Percentiles rank a stretch among this genome's conserved stretches.
These are phyloP conservation scores for Cutaneotrichosporon dermatis DNA, from an alignment of 1,284 basidiomycete species.

Conservation along the genomic window DNA sequence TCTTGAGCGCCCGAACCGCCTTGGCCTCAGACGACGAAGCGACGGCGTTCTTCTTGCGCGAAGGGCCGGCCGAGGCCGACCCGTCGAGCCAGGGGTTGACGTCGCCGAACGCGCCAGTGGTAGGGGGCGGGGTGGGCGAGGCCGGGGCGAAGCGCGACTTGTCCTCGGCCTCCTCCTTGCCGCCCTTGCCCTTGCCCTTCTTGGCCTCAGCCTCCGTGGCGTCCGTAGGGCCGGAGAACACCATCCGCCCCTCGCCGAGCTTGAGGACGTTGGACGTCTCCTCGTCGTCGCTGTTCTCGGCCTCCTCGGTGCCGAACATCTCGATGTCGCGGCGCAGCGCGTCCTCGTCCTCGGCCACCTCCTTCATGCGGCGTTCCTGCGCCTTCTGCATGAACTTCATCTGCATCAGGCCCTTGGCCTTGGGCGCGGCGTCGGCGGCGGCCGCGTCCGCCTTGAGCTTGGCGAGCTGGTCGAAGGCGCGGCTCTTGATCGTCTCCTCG, in stretches of 20 bases:
- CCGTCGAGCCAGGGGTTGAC: slow-evolving; percentile 69
- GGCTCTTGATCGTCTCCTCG: slow-evolving; percentile 56
- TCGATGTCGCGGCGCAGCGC: slow-evolving; percentile 68
- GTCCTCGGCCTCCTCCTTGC: not conserved
- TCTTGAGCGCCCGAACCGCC: slow-evolving; percentile 66
- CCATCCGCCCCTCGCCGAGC: slow-evolving; percentile 52
- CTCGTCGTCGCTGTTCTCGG: slow-evolving; percentile 50
- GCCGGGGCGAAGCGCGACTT: too few species aligned
- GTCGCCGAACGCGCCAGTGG: slow-evolving; percentile 14
- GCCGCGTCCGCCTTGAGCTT: slow-evolving; percentile 48
- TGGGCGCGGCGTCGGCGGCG: slow-evolving; percentile 19
- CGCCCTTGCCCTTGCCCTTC: not conserved
- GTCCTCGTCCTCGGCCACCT: slow-evolving; percentile 60
- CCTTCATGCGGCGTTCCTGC: slow-evolving; percentile 61
- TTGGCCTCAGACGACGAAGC: slow-evolving; percentile 60
- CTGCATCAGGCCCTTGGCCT: slow-evolving; percentile 62
- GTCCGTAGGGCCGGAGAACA: slow-evolving; percentile 45
- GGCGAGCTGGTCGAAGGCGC: slow-evolving; percentile 69
- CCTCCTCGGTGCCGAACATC: slow-evolving; percentile 39
- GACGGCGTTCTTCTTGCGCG: slow-evolving; percentile 68
- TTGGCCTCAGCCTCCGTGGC: not conserved
- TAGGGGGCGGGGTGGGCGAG: slow-evolving; percentile 4
- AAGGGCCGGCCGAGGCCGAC: slow-evolving; percentile 44
- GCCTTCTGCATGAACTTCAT: slow-evolving; percentile 98
- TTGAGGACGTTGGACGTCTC: slow-evolving; percentile 38